These are phyloP conservation scores for Calocybe cyanea DNA, from an alignment of 768 basidiomycete species.

Conservation along the genomic window DNA sequence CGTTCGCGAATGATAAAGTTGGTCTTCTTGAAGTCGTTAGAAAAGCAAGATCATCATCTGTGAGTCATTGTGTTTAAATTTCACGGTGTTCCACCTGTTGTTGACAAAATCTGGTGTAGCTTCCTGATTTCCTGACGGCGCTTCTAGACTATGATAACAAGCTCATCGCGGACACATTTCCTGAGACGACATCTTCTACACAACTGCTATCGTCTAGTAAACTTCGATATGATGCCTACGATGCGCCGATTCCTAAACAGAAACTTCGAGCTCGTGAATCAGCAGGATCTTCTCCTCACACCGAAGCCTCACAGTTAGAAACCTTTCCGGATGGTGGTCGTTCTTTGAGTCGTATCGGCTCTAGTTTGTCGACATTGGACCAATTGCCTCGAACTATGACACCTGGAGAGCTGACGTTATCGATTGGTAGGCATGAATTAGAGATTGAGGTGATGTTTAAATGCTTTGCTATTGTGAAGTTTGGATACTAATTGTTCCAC, in stretches of 20 bases:
- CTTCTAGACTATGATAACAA: slow-evolving; percentile 26
- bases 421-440: slow-evolving; percentile 28
- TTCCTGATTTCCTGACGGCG: slow-evolving; percentile 65
- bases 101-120: too few relatives aligned
- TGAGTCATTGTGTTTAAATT: slow-evolving; percentile 33
- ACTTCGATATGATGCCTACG: slow-evolving; percentile 71
- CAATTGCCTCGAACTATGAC: slow-evolving; percentile 26
- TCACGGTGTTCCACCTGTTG: too few relatives aligned
- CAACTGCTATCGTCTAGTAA: slow-evolving; percentile 35
- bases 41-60: slow-evolving; percentile 52
- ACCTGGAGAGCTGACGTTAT: slow-evolving; percentile 44
- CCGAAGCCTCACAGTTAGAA: slow-evolving; percentile 31
- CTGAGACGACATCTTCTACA: slow-evolving; percentile 16
- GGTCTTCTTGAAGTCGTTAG: slow-evolving; percentile 44
- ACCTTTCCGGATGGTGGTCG: slow-evolving; percentile 28
- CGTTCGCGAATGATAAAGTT: slow-evolving; percentile 40
- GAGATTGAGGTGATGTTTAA: slow-evolving; percentile 15
- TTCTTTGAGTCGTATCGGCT: slow-evolving; percentile 20
- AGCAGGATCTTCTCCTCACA: slow-evolving; percentile 21
- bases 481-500: too few relatives aligned
- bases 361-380: slow-evolving; percentile 25
- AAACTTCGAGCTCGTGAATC: slow-evolving; percentile 35
- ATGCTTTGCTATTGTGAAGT: too few relatives aligned
- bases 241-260: slow-evolving; percentile 49
- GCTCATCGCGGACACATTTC: slow-evolving; percentile 8